Base-by-base conservation (phyloP, 306 rosid species). In the Datisca glomerata region DNA sequence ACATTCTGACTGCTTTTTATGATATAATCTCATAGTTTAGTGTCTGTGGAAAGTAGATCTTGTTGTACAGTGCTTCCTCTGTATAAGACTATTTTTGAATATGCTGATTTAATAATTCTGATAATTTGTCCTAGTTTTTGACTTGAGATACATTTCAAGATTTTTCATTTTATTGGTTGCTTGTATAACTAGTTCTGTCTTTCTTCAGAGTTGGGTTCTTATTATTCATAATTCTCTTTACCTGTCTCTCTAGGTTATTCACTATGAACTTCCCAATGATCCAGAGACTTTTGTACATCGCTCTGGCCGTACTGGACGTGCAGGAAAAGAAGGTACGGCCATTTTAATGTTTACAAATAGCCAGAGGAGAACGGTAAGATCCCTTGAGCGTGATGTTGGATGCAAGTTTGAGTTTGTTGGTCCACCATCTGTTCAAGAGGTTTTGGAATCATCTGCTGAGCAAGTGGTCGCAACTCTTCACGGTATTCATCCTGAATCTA, bases 221-320 rank as follows among this genome's bases (percentile, higher is more conserved):
- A n/a, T n/a, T n/a, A n/a, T n/a, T n/a, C n/a, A n/a, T n/a, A n/a
- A n/a, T n/a, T n/a, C n/a, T n/a, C n/a, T n/a, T 1, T 32, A 24
- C 28, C 40, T 11, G 27, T 55, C 49, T 65, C 52, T 56, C 50
- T 73, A 89, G 98, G 14, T 89, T 59, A 89, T 89, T 59, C 98
- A 89, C 72, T 89, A 89, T 36, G 98, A 89, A 49, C 96, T 91
- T 66, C 98, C 98, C 67, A 91, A 91, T 66, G 98, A 91, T 79
- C 82, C 98, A 2, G 98, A 91, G 69, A 91, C 98, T 40, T 91
- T 91, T 42, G 96, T 91, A 20, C 98, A 91, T 51, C 98, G 98
- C 46, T 91, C 98, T 57, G 98, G 98, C 23, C 96, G 98, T 50
- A 91, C 98, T 24, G 98, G 95, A 23, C 96, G 98, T 41, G 98